A percentile compares a stretch with the other conserved stretches of the same genome.
Conservation (phyloP, 2,329 filamentous ascomycete species). For the Trichocomaceae sp. region DNA sequence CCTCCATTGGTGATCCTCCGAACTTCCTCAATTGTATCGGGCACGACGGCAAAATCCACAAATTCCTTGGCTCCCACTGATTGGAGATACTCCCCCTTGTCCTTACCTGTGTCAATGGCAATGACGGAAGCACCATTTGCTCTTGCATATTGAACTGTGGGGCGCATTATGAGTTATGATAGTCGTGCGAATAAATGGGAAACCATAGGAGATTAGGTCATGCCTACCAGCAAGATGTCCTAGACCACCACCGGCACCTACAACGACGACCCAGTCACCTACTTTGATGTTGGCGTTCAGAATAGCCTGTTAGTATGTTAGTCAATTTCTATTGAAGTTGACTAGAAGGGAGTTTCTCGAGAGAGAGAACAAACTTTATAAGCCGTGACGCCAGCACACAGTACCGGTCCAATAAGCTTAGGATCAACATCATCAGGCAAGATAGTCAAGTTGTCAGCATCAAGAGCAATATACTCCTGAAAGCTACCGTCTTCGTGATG, state of each 20-base stretch:
- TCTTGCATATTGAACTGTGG: slow-evolving; percentile 39
- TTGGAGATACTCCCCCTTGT: slow-evolving; percentile 35
- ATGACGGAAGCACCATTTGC: slow-evolving; percentile 39
- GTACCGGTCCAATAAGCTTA: slow-evolving; percentile 34
- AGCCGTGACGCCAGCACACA: slow-evolving; percentile 41
- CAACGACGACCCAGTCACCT: slow-evolving; percentile 39
- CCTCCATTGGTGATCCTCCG: slow-evolving; percentile 34
- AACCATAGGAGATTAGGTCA: too few relatives aligned
- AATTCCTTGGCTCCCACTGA: slow-evolving; percentile 36
- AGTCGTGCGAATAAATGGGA: background rate
- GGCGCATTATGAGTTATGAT: slow-evolving; percentile 1
- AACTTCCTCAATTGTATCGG: slow-evolving; percentile 30
- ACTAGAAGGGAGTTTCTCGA: background rate
- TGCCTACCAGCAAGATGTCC: slow-evolving; percentile 39
- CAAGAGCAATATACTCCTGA: slow-evolving; percentile 41
- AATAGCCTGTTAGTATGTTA: slow-evolving; percentile 29
- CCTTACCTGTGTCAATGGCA: slow-evolving; percentile 35
- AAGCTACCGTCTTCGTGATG: slow-evolving; percentile 44
- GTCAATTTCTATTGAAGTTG: background rate
- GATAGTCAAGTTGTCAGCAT: slow-evolving; percentile 39
- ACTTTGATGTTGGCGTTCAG: slow-evolving; percentile 35
- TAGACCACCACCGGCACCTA: slow-evolving; percentile 44
- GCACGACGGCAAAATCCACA: slow-evolving; percentile 33
- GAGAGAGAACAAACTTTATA: slow-evolving; percentile 30
- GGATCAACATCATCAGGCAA: slow-evolving; percentile 40